Evolutionary conservation across 768 basidiomycete species (phyloP), one percentile per base, ranked within the genome.

Genomic region (Boletus pseudo-olivaceus): DNA sequence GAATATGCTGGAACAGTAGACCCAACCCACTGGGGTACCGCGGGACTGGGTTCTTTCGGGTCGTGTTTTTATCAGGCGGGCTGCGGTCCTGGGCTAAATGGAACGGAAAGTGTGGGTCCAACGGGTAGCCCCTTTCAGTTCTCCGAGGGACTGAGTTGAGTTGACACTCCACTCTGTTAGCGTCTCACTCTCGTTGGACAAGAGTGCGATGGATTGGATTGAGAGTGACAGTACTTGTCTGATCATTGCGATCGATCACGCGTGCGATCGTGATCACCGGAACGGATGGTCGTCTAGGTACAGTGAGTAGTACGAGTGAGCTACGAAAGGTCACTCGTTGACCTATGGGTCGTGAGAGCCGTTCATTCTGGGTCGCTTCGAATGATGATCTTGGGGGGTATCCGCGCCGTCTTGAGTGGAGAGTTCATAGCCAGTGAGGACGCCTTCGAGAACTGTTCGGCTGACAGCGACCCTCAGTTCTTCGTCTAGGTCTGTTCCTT

Each of bases 401-500:
- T 62, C 53, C 26, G 34, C 15, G 46, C 40, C 37, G 19, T 58
- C 39, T 30, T 59, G 64, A 7, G 59, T 57, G 23, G 78, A 68
- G 69, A 87, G 75, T 14, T 77, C 74, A 63, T 78, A 84, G 4
- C 90, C 89, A 15, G 81, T 76, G 12, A 76, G 65, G 43, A 90
- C 74, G 39, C 89, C 85, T 61, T 85, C 76, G 33, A 90, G 69
- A 45, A 95, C 87, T 15, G 84, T 81, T 62, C 76, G 70, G 35
- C 65, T 71, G 44, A 93, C 90, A 11, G 80, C 78, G 51, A 74
- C 75, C 47, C 82, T 74, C 49, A 93, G 76, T 62, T 85, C 76
- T 27, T 81, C 81, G 20, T 91, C 86, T 33, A 83, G 85, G 68
- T 90, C 82, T 30, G 76, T 73, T 7, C 85, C 87, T 58, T 83